These are phyloP conservation scores for Picochlorum sp. DNA, from an alignment of 139 green algal species.

Conservation along the genomic window DNA sequence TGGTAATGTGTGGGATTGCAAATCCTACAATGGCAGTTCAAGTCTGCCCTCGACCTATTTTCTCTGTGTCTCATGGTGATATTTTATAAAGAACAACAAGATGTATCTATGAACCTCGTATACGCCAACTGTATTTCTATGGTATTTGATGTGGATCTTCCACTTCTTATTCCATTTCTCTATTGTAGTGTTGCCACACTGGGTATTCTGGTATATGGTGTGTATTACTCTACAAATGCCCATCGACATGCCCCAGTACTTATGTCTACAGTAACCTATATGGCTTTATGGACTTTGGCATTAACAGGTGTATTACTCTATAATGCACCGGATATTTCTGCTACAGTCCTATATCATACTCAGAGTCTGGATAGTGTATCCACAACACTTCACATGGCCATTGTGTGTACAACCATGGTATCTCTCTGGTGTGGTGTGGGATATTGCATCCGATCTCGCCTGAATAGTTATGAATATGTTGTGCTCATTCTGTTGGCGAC, in stretches of 20 bases:
- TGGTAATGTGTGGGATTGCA: constrained; percentile 28
- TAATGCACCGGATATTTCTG: not conserved
- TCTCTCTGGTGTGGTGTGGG: constrained; percentile 36
- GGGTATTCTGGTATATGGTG: constrained; percentile 47
- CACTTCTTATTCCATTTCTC: constrained; percentile 41
- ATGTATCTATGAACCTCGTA: not conserved
- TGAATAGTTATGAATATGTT: constrained; percentile 44
- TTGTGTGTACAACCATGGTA: constrained; percentile 32
- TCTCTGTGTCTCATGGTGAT: no score
- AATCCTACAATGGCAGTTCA: constrained; percentile 37
- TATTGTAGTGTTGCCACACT: constrained; percentile 36
- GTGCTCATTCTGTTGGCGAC: constrained; percentile 45
- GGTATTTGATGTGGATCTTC: constrained; percentile 50
- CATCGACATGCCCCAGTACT: constrained; percentile 35
- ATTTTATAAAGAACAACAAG: no score
- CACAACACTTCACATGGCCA: constrained; percentile 34
- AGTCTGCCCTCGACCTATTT: constrained; percentile 21
- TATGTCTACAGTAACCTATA: not conserved
- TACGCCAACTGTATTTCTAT: not conserved
- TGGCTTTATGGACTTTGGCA: not conserved
- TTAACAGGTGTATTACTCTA: not conserved
- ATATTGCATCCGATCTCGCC: constrained; percentile 30
- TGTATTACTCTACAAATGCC: constrained; percentile 33
- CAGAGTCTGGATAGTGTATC: constrained; percentile 43
- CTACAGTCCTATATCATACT: constrained; percentile 43